Base-by-base conservation (phyloP, 805 yeast species). In the Pichia occidentalis region DNA sequence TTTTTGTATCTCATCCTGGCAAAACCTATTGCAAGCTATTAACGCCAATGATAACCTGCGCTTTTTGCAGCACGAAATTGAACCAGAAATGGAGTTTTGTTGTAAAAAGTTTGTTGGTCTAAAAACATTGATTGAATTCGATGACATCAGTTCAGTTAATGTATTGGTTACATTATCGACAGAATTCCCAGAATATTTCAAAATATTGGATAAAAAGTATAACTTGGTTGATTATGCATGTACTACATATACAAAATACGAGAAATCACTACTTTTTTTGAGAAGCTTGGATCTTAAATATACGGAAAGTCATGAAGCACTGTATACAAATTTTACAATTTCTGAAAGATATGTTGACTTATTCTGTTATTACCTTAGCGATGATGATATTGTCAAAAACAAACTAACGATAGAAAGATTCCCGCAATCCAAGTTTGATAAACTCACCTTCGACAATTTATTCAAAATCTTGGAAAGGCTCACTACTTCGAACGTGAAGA, bases 1-100 rank as follows among this genome's bases (percentile, higher is more conserved):
- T 3, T 54, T 54, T 33, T 40, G 50, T 13, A 41, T 65, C 4
- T 52, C 53, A 5, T 56, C 56, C 34, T 65, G 63, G 44, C 46
- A 46, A 22, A 51, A 51, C 18, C 24, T 61, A n/a, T 30, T 62
- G 18, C 32, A 37, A 20, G 19, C 16, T 3, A 29, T 37, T 16
- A n/a, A 34, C 10, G 11, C 24, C 4, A 7, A 22, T 14, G 39
- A 37, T 2, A 12, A 31, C 3, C 23, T 46, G 20, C 13, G 11
- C 2, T 36, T 44, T 36, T 20, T 51, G 17, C 32, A 50, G 22
- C 40, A 42, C 8, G 43, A 41, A 8, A 29, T 54, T 35, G 37
- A 37, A 18, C 54, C 51, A 14, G 53, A 49, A 24, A 29, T 50
- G 18, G 39, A 48, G 21, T 49, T 47, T 32, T 54, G 60, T 20